Evolutionary conservation across 768 basidiomycete genomes (phyloP).

Genomic region (Termitomyces heimii): DNA sequence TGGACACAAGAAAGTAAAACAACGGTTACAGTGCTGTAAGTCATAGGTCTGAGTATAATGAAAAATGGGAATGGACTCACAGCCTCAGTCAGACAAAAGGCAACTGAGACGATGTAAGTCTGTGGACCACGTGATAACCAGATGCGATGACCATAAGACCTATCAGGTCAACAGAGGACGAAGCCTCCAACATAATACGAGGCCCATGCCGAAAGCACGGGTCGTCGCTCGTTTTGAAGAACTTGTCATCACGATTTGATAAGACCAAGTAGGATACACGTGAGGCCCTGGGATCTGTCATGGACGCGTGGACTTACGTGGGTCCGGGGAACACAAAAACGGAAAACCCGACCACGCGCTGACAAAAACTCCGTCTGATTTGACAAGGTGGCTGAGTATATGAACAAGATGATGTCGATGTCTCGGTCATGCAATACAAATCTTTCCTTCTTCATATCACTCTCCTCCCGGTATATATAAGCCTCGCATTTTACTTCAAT

Average conservation of each 20-base stretch:
- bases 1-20: no score
- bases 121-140: no score
- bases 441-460: constrained; percentile 28
- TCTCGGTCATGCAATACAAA: constrained; percentile 30
- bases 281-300: not conserved
- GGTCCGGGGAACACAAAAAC: not conserved
- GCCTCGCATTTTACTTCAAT: constrained; percentile 28
- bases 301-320: not conserved
- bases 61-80: no score
- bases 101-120: no score
- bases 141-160: no score
- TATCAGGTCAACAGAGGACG: no score
- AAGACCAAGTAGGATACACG: not conserved
- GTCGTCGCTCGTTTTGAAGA: no score
- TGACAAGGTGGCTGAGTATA: constrained; percentile 3
- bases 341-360: constrained; percentile 4
- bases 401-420: constrained; percentile 7
- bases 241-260: constrained; percentile 2
- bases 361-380: constrained; percentile 1
- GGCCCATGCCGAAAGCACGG: no score
- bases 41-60: no score
- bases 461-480: constrained; percentile 35
- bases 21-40: no score
- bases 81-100: no score
- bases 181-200: no score